Percentiles rank a stretch among this genome's conserved stretches.
Evolutionary conservation across 2,329 filamentous ascomycete species (phyloP).

Genomic region (Graphilbum sp.): DNA sequence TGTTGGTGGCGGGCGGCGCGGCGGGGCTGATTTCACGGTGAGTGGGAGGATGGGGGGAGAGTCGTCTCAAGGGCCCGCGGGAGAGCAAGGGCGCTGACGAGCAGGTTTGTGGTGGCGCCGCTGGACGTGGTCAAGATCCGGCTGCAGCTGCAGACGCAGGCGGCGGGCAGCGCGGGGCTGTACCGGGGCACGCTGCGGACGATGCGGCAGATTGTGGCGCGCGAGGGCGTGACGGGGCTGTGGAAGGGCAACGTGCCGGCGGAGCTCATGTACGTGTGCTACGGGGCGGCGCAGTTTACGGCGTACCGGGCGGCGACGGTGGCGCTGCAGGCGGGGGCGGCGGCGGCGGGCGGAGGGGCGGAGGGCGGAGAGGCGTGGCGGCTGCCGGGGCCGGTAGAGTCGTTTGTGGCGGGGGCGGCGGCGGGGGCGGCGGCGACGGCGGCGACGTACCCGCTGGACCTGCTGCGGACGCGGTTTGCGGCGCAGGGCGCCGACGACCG

Average conservation of each 20-base stretch:
- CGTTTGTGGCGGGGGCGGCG: conserved; percentile 67
- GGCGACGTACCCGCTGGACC: conserved; percentile 79
- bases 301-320: conserved; percentile 64
- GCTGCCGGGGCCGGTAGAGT: conserved; percentile 51
- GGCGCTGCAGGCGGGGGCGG: conserved; percentile 34
- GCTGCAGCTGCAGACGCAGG: conserved; percentile 82
- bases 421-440: conserved; percentile 74
- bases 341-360: conserved; percentile 19
- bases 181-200: conserved; percentile 69
- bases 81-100: background rate
- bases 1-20: conserved; percentile 37
- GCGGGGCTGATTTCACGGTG: conserved; percentile 83
- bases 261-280: conserved; percentile 84
- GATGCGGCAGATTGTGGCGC: conserved; percentile 54
- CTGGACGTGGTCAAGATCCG: conserved; percentile 98
- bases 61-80: too few relatives aligned
- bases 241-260: conserved; percentile 98
- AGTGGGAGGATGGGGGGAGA: background rate
- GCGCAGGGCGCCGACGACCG: conserved; percentile 58
- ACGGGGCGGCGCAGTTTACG: conserved; percentile 79
- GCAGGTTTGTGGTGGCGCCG: conserved; percentile 79
- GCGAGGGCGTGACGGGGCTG: conserved; percentile 72
- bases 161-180: conserved; percentile 35
- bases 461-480: conserved; percentile 89
- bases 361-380: conserved; percentile 35